Evolutionary conservation across 495 filamentous ascomycete species (phyloP), one percentile per base, ranked within the genome.

Genomic region (Lasiosphaeria hispida): DNA sequence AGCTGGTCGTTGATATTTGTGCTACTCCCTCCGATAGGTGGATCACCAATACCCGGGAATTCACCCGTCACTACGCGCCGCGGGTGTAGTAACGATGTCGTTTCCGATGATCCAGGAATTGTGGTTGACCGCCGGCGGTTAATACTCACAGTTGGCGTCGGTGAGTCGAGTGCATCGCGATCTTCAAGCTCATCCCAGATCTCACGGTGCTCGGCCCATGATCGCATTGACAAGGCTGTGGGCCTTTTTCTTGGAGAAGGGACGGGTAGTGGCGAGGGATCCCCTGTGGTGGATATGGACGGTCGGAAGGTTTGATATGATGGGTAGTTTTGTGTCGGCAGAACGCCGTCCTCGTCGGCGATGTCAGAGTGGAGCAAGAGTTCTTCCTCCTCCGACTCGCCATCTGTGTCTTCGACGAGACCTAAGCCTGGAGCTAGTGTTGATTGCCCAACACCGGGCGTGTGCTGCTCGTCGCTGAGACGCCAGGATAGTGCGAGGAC

Each of bases 401-500:
- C 75, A 47, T 87, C 85, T 10, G 78, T 83, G 44, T 85, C 84
- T 17, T 86, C 85, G 35, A 89, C 80, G 33, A 91, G 77, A 42
- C 86, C 87, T 38, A 91, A 72, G 15, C 87, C 88, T 6, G 88
- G 88, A 3, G 87, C 80, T 3, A 92, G 72, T 3, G 80, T 78
- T 0, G 80, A 85, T 60, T 86, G 83, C 1, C 82, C 75, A 11
- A 86, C 80, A 15, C 77, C 72, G n/a, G 82, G 76, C 17, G 81
- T 74, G 30, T 81, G 77, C 48, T 84, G 77, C 55, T 89, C 85
- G 53, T 89, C 87, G 64, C 89, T 87, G 36, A 99, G 82, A 41
- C 95, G 85, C 94, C 94, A 99, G 17, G 91, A 96, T 7, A 99
- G 81, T 41, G 91, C 92, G 4, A 99, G 77, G 3, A 99, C 94